phyloP scores from a whole-genome alignment of 495 filamentous ascomycete species.

The Aspergillus sclerotiicarbonarius region DNA sequence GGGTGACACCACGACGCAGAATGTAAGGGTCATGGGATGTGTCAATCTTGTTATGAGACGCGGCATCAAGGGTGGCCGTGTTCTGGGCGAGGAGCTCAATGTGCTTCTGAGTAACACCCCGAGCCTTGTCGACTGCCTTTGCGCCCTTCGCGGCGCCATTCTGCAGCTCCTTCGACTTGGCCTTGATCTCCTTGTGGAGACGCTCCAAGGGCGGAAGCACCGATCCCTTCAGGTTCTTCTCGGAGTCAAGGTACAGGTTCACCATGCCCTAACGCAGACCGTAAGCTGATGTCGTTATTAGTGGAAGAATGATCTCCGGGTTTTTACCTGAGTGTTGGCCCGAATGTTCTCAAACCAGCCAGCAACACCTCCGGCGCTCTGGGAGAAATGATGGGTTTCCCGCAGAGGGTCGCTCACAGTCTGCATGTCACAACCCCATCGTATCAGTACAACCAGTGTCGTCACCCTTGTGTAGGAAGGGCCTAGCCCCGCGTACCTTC shows the following conservation, averaged over 20 bases:
- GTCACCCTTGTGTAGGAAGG: not conserved
- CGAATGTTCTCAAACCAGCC: conserved; percentile 92
- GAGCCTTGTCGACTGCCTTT: conserved; percentile 89
- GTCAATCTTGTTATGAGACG: conserved; percentile 60
- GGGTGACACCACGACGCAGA: conserved; percentile 72
- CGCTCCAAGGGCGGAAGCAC: conserved; percentile 86
- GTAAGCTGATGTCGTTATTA: not conserved
- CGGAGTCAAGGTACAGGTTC: conserved; percentile 82
- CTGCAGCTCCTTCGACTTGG: conserved; percentile 83
- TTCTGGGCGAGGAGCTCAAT: conserved; percentile 90
- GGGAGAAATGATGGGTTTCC: conserved; percentile 89
- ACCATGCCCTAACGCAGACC: conserved; percentile 61
- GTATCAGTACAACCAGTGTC: not conserved
- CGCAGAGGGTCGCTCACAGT: conserved; percentile 80
- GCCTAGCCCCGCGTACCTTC: conserved; percentile 57
- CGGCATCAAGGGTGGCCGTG: conserved; percentile 70
- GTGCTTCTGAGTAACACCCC: conserved; percentile 84
- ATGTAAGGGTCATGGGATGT: conserved; percentile 83
- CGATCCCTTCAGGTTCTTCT: conserved; percentile 77
- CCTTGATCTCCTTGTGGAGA: conserved; percentile 93
- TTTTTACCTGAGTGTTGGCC: conserved; percentile 75
- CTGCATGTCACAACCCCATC: conserved; percentile 35
- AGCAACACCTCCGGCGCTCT: conserved; percentile 77
- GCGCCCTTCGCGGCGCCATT: conserved; percentile 80
- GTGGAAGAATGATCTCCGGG: too few relatives aligned